Conservation (phyloP, 768 basidiomycete genomes). For the Rhizopogon roseolus region DNA sequence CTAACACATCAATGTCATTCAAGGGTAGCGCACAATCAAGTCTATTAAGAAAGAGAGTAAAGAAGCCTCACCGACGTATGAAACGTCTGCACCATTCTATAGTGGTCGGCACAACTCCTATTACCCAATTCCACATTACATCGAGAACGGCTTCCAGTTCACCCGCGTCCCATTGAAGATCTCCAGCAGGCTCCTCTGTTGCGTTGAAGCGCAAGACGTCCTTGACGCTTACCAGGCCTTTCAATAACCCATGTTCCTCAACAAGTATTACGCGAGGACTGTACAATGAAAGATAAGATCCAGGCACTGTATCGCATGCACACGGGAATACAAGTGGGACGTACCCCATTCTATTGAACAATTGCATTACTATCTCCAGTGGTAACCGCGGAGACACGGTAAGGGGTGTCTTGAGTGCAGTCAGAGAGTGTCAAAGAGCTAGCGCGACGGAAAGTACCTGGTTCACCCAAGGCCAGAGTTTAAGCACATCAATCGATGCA, state of each 20-base stretch:
- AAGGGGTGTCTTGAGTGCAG: conserved; percentile 70
- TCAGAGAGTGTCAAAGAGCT: background rate
- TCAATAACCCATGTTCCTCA: conserved; percentile 76
- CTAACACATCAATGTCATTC: background rate
- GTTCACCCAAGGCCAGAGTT: conserved; percentile 91
- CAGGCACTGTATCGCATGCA: background rate
- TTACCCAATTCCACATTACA: conserved; percentile 55
- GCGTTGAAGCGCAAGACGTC: conserved; percentile 89
- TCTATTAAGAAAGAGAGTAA: background rate
- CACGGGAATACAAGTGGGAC: conserved; percentile 24
- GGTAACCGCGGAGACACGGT: conserved; percentile 90
- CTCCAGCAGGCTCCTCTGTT: conserved; percentile 46
- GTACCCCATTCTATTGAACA: conserved; percentile 97
- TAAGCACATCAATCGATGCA: conserved; percentile 51
- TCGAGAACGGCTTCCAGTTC: conserved; percentile 63
- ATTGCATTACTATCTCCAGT: conserved; percentile 93
- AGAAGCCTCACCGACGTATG: conserved; percentile 15
- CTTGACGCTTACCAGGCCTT: conserved; percentile 91
- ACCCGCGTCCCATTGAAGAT: conserved; percentile 57
- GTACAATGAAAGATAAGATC: background rate
- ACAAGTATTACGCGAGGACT: conserved; percentile 97
- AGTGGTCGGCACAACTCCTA: conserved; percentile 28
- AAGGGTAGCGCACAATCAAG: background rate
- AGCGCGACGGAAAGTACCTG: conserved; percentile 47
- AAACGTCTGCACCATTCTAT: conserved; percentile 20